Base-by-base conservation (phyloP, 2,329 filamentous ascomycete species). In the Capronia coronata region DNA sequence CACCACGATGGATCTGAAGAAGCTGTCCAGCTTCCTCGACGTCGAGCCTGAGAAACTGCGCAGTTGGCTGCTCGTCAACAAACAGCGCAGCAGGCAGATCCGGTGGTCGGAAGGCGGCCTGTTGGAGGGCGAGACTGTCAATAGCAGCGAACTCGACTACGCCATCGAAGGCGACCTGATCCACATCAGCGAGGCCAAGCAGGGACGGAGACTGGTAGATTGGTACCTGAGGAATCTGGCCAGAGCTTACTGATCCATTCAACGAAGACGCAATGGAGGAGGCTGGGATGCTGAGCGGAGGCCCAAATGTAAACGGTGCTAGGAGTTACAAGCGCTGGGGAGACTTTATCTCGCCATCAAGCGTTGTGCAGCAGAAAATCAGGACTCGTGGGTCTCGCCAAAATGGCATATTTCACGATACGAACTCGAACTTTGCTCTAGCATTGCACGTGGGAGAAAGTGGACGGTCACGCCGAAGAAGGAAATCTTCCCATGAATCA, bases 1-100 rank as follows among this genome's bases (percentile, higher is more conserved):
- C 82, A 97, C 93, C 39, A 98, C 93, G 61, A 97, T 98, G 91
- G 93, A 98, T 65, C 78, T 98, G 57, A 93, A 91, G 77, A 98
- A 98, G 76, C 83, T 98, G 55, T 88, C 93, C 55, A 90, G 90
- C 53, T 98, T 98, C 81, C 79, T 98, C 48, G 93, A 97, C 64
- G 88, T 96, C 52, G 84, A 95, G 71, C 85, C 91, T n/a, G 93
- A 97, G 70, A 89, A 94, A 74, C 79, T 98, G 59, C 84, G 93
- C 62, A 86, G 86, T 53, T 95, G 89, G 86, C 76, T 98, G 54
- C 75, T 98, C 57, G 89, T 98, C 58, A 97, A 94, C 78, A 98
- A 98, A 82, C 93, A 98, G 78, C 86, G 93, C 66, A 96, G 87
- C 68, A 86, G 94, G 75, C 93, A 98, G 75, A 81, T 94, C 61